Percentiles rank a stretch among this genome's conserved stretches.
These are phyloP conservation scores for Skeletonema grethae DNA, from an alignment of 108 stramenopile species.

Conservation along the genomic window DNA sequence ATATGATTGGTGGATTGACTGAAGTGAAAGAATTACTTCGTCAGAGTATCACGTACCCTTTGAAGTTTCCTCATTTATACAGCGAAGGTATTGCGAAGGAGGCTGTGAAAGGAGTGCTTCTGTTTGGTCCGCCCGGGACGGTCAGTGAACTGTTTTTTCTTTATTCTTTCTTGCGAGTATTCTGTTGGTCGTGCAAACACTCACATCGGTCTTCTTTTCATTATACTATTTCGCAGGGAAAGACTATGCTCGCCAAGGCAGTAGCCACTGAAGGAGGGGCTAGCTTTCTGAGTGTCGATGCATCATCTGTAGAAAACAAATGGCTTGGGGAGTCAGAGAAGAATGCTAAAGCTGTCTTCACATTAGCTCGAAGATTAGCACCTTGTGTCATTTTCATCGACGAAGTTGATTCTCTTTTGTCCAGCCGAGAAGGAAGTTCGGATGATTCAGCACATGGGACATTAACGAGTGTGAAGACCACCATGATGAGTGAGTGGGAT, in stretches of 20 bases:
- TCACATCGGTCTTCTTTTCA: neutral
- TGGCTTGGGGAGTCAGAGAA: slow-evolving; percentile 99
- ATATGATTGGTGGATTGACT: slow-evolving; percentile 93
- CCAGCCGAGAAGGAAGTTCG: slow-evolving; percentile 86
- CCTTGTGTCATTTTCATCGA: slow-evolving; percentile 98
- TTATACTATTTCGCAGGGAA: slow-evolving; percentile 47
- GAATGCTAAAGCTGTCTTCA: slow-evolving; percentile 99
- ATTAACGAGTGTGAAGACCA: slow-evolving; percentile 96
- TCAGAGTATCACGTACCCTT: slow-evolving; percentile 95
- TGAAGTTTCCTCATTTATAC: slow-evolving; percentile 95
- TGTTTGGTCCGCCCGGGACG: slow-evolving; percentile 93
- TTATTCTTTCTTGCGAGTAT: slow-evolving; percentile 49
- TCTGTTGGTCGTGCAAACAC: neutral
- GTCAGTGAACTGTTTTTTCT: slow-evolving; percentile 36
- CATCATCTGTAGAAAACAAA: slow-evolving; percentile 97
- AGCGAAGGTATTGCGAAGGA: slow-evolving; percentile 93
- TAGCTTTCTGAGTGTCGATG: slow-evolving; percentile 94
- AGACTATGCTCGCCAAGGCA: slow-evolving; percentile 96
- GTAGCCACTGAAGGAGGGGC: slow-evolving; percentile 98
- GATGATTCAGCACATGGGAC: slow-evolving; percentile 97
- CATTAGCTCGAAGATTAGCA: slow-evolving; percentile 92
- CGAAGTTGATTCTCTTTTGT: slow-evolving; percentile 94
- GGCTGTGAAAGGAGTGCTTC: slow-evolving; percentile 94
- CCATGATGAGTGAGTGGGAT: slow-evolving; percentile 98
- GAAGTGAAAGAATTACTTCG: slow-evolving; percentile 94